These are phyloP conservation scores for Naegleria gruberi DNA, from an alignment of 208 protist species.

Conservation along the genomic window DNA sequence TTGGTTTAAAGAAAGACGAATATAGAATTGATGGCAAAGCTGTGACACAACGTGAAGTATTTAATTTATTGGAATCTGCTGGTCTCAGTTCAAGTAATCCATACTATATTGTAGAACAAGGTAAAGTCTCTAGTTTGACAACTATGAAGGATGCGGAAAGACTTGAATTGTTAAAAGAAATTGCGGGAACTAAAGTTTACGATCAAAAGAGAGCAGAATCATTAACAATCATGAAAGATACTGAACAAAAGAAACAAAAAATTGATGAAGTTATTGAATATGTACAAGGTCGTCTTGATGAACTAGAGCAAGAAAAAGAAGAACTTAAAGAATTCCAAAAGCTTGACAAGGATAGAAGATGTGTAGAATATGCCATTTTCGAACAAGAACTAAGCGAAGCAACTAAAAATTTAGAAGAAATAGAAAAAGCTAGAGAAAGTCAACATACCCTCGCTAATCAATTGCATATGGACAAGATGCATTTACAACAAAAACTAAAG, in stretches of 20 bases:
- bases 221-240: conserved; percentile 84
- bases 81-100: conserved; percentile 96
- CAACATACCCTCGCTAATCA: background rate
- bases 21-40: conserved; percentile 93
- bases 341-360: conserved; percentile 70
- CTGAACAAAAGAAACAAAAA: conserved; percentile 57
- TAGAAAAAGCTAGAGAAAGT: conserved; percentile 13
- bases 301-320: conserved; percentile 85
- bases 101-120: conserved; percentile 99
- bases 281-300: conserved; percentile 76
- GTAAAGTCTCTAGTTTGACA: conserved; percentile 76
- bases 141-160: conserved; percentile 88
- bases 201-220: conserved; percentile 84
- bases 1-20: conserved; percentile 97
- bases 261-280: conserved; percentile 80
- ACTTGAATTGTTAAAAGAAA: conserved; percentile 93
- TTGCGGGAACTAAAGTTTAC: conserved; percentile 95
- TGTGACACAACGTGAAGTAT: conserved; percentile 75
- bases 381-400: conserved; percentile 38
- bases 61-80: conserved; percentile 93
- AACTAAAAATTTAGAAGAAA: conserved; percentile 13
- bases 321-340: conserved; percentile 85
- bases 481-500: conserved; percentile 11
- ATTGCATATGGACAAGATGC: background rate
- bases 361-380: conserved; percentile 82